phyloP scores from a whole-genome alignment of 768 basidiomycete genomes.

The Tubosaeta brunneosetosa region DNA sequence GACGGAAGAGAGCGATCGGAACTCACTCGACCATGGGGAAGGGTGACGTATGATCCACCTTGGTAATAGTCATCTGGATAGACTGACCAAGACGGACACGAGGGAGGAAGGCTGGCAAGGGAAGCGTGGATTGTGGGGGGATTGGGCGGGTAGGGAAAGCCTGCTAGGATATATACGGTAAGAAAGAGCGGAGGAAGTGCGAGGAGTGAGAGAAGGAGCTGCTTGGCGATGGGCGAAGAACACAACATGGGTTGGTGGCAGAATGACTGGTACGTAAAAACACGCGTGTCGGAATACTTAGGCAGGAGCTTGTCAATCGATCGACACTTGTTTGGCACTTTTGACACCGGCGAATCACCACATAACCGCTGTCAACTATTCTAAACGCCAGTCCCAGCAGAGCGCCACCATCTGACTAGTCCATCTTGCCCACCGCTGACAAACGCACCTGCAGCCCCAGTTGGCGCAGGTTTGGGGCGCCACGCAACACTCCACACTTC shows the following conservation, averaged over 20 bases:
- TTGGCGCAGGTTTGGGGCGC: slow-evolving; percentile 57
- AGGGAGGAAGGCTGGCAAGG: slow-evolving; percentile 53
- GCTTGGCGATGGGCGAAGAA: slow-evolving; percentile 11
- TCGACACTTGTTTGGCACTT: neutral
- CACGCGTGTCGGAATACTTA: neutral
- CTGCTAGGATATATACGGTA: slow-evolving; percentile 55
- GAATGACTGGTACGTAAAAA: neutral
- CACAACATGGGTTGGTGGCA: slow-evolving; percentile 8
- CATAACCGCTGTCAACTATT: neutral
- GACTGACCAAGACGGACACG: slow-evolving; percentile 58
- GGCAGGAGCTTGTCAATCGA: neutral
- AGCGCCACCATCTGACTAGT: slow-evolving; percentile 70
- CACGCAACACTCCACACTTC: slow-evolving; percentile 86
- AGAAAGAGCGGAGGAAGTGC: slow-evolving; percentile 58
- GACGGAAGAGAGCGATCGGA: neutral
- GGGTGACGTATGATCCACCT: slow-evolving; percentile 53
- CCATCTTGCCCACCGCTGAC: slow-evolving; percentile 77
- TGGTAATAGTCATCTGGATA: slow-evolving; percentile 69
- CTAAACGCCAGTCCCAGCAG: slow-evolving; percentile 47
- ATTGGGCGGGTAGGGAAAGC: slow-evolving; percentile 59
- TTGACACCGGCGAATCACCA: neutral
- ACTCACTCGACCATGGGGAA: slow-evolving; percentile 63
- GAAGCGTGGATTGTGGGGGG: slow-evolving; percentile 50
- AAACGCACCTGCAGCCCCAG: slow-evolving; percentile 55
- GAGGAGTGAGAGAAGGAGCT: slow-evolving; percentile 41